These are phyloP conservation scores for Zizania palustris DNA, from an alignment of 202 grass and related monocot genomes.

Conservation along the genomic window DNA sequence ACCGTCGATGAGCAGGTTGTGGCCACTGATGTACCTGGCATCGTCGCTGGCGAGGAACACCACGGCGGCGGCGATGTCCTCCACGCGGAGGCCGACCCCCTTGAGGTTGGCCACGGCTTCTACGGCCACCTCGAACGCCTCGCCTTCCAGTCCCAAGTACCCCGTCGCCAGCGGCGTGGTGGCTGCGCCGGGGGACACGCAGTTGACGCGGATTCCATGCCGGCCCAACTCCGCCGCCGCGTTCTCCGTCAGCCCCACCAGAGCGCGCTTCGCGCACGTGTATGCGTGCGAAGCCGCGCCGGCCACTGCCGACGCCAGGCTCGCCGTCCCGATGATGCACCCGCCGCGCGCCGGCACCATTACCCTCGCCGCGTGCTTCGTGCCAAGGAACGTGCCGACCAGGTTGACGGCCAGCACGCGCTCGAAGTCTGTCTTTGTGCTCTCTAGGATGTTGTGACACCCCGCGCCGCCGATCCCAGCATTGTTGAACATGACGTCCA, in stretches of 20 bases:
- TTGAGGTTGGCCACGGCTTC: conserved; percentile 53
- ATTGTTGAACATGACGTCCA: conserved; percentile 80
- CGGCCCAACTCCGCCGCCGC: conserved; percentile 51
- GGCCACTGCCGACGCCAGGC: conserved; percentile 34
- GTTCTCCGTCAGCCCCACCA: conserved; percentile 60
- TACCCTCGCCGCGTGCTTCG: conserved; percentile 65
- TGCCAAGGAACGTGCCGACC: conserved; percentile 57
- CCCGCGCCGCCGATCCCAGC: conserved; percentile 55
- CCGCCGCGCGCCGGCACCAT: conserved; percentile 44
- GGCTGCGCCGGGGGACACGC: conserved; percentile 49
- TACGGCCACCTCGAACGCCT: conserved; percentile 54
- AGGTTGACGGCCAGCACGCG: conserved; percentile 58
- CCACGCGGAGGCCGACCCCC: conserved; percentile 47
- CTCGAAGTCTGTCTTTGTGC: conserved; percentile 53
- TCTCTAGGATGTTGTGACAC: conserved; percentile 53
- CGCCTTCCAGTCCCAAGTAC: conserved; percentile 49
- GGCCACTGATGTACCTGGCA: conserved; percentile 57
- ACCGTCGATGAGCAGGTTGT: conserved; percentile 65
- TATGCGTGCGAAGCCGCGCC: conserved; percentile 49
- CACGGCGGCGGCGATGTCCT: conserved; percentile 60
- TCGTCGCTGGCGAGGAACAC: conserved; percentile 68
- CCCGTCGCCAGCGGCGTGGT: conserved; percentile 51
- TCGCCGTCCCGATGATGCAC: conserved; percentile 55
- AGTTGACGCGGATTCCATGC: conserved; percentile 64
- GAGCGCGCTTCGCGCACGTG: conserved; percentile 54